Conservation (phyloP, 1,139 yeast species). For the Eremothecium gossypii region DNA sequence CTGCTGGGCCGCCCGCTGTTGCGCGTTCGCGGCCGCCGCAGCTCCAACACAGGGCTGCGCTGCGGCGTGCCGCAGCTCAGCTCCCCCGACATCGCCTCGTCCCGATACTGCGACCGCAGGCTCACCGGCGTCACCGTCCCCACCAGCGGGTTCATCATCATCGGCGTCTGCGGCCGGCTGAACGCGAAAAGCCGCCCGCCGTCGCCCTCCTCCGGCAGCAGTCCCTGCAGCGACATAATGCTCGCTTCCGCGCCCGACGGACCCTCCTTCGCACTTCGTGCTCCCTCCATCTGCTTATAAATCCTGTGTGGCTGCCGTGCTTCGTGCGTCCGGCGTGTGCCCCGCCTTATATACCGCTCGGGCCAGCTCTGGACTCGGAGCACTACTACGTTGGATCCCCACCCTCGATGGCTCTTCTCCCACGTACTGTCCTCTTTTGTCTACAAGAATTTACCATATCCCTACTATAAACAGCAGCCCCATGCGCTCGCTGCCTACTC, state of each 20-base stretch:
- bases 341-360: no score
- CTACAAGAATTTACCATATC: no score
- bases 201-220: neutral
- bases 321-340: no score
- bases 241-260: neutral
- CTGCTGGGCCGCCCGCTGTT: constrained; percentile 5
- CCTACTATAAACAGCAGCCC: no score
- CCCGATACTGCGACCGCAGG: neutral
- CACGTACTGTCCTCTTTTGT: no score
- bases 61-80: neutral
- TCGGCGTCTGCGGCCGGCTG: constrained; percentile 17
- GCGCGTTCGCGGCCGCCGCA: constrained; percentile 1
- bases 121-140: constrained; percentile 1
- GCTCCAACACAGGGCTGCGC: neutral
- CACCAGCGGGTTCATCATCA: neutral
- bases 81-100: neutral
- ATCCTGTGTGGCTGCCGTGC: no score
- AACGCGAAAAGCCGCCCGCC: constrained; percentile 14
- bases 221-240: neutral
- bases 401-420: constrained; percentile 9
- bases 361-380: no score
- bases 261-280: neutral
- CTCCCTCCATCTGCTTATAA: neutral
- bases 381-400: neutral
- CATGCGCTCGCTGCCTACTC: no score